A percentile compares a stretch with the other conserved stretches of the same genome.
These are phyloP conservation scores for Hortaea sp. DNA, from an alignment of 2,329 filamentous ascomycete genomes.

Conservation along the genomic window DNA sequence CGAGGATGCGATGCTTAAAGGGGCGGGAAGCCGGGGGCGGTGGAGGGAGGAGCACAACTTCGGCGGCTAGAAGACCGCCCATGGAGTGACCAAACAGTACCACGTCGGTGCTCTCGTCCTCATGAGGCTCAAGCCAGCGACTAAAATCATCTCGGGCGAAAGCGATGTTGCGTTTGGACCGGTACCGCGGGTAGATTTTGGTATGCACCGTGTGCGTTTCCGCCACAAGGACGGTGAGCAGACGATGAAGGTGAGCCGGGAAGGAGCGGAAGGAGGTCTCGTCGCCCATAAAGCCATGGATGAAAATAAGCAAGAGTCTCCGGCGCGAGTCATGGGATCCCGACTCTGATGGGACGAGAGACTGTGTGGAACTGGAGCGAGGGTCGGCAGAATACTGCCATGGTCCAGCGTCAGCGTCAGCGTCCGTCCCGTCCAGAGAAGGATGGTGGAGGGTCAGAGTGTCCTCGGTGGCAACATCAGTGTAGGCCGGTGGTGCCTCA, in stretches of 20 bases:
- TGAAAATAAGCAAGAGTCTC: slow-evolving; percentile 65
- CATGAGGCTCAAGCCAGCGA: slow-evolving; percentile 68
- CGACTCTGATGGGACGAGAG: slow-evolving; percentile 29
- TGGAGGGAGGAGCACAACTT: slow-evolving; percentile 55
- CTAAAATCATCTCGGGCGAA: slow-evolving; percentile 76
- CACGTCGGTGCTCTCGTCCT: slow-evolving; percentile 63
- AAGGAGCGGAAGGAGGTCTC: slow-evolving; percentile 82
- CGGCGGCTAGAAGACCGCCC: slow-evolving; percentile 73
- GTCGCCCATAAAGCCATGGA: slow-evolving; percentile 85
- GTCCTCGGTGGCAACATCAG: slow-evolving; percentile 1
- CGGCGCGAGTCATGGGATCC: slow-evolving; percentile 30
- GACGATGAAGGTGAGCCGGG: slow-evolving; percentile 73
- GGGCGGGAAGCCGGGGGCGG: slow-evolving; percentile 24
- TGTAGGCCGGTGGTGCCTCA: slow-evolving; percentile 6
- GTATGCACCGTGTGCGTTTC: slow-evolving; percentile 75
- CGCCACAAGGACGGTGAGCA: slow-evolving; percentile 55
- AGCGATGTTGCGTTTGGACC: slow-evolving; percentile 60
- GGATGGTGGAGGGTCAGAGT: background rate
- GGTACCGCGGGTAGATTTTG: slow-evolving; percentile 75
- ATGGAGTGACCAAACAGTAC: slow-evolving; percentile 82
- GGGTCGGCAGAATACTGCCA: slow-evolving; percentile 25
- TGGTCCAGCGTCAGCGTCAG: background rate
- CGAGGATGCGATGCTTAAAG: slow-evolving; percentile 67
- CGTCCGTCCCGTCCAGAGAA: background rate
- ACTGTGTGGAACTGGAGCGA: slow-evolving; percentile 37